A percentile compares a stretch with the other conserved stretches of the same genome.
phyloP scores from a whole-genome alignment of 805 yeast species.

The Starmerella apicola region DNA sequence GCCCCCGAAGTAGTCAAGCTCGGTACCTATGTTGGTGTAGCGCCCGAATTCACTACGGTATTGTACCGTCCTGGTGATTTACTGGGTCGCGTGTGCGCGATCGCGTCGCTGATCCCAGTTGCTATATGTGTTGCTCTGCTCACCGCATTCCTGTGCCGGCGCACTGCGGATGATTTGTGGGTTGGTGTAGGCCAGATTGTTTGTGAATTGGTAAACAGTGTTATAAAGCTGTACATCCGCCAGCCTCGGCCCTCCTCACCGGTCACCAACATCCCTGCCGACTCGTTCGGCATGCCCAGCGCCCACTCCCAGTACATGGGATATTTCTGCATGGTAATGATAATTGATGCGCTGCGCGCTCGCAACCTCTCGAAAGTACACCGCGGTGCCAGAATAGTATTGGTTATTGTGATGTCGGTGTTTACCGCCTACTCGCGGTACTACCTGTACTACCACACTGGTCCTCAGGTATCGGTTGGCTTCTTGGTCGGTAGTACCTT shows the following conservation, averaged over 20 bases:
- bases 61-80: conserved; percentile 58
- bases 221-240: conserved; percentile 49
- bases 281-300: conserved; percentile 90
- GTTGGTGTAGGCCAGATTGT: conserved; percentile 76
- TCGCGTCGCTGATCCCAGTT: conserved; percentile 71
- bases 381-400: conserved; percentile 20
- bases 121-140: conserved; percentile 63
- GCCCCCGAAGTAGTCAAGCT: conserved; percentile 4
- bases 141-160: conserved; percentile 67
- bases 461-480: conserved; percentile 66
- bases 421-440: conserved; percentile 59
- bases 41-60: conserved; percentile 66
- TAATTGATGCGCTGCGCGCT: conserved; percentile 24
- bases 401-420: conserved; percentile 22
- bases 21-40: conserved; percentile 19
- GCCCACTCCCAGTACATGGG: conserved; percentile 97
- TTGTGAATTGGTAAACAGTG: conserved; percentile 60
- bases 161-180: conserved; percentile 77
- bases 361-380: conserved; percentile 8
- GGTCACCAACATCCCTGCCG: conserved; percentile 24
- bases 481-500: conserved; percentile 44
- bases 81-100: conserved; percentile 50
- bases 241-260: conserved; percentile 56
- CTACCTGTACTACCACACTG: conserved; percentile 64
- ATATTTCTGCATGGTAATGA: conserved; percentile 39